These are phyloP conservation scores for Pythium dissimile DNA, from an alignment of 352 stramenopile species.

Conservation along the genomic window DNA sequence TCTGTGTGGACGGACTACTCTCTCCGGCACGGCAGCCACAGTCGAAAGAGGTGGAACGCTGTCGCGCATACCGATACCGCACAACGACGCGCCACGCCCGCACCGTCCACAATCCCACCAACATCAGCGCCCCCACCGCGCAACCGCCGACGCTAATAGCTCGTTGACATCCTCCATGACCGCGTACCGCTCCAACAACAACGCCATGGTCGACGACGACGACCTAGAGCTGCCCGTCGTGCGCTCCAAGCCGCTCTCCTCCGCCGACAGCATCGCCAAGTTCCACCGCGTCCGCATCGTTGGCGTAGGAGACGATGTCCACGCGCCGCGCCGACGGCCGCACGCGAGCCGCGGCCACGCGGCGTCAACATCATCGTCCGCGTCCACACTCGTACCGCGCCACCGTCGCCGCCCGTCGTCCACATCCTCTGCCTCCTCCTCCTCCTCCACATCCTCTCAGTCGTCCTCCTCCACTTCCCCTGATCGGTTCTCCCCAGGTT, in stretches of 20 bases:
- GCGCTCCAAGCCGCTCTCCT: conserved; percentile 15
- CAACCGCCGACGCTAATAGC: too few relatives aligned
- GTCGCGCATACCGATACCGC: neutral
- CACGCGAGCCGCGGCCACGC: neutral
- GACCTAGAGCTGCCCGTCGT: conserved; percentile 22
- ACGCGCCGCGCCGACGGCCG: conserved; percentile 1
- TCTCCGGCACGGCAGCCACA: neutral
- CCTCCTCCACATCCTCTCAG: neutral
- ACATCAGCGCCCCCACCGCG: too few relatives aligned
- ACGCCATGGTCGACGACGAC: conserved; percentile 10
- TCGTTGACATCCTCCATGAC: too few relatives aligned
- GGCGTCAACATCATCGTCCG: neutral
- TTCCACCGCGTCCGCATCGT: conserved; percentile 14
- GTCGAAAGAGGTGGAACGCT: neutral
- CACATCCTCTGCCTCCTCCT: neutral
- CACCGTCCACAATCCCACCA: too few relatives aligned
- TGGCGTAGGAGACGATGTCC: neutral
- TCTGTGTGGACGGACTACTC: neutral
- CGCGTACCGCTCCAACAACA: neutral
- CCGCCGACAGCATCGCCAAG: conserved; percentile 15
- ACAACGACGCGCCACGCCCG: neutral
- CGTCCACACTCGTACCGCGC: too few relatives aligned
- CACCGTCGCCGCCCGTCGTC: neutral
- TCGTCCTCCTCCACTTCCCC: neutral
- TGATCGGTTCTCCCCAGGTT: neutral